Base-by-base conservation (phyloP, 345 rosid species). In the Brassica rapa region DNA sequence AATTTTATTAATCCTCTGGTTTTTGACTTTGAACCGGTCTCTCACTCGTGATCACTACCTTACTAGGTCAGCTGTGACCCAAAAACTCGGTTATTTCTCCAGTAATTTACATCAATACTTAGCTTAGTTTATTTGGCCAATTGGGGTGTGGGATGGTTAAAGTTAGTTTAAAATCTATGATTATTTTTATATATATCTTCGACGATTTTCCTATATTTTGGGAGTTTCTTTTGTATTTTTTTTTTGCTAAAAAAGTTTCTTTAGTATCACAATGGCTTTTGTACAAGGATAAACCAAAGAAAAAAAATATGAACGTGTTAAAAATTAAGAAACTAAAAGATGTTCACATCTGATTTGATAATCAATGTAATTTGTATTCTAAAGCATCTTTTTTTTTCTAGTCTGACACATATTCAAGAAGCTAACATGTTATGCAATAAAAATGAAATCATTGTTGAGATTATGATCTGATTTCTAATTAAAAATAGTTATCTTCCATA, bases 1-100 rank as follows among this genome's bases (percentile, higher is more conserved):
- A 68, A 9, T 62, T 49, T 80, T 56, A 3, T 12, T 24, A 74
- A 63, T 64, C 65, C 71, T 65, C 70, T 71, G 68, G 76, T 70
- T 75, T 14, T 71, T 81, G 80, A 81, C 80, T 81, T 81, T 76
- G 80, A 81, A 81, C 83, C 73, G 80, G 80, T 81, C 83, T 57
- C 60, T 71, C 77, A 81, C 70, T 81, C 57, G 59, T 71, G 75
- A 75, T 70, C 59, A 70, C 82, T 12, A n/a, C 29, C 63, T 2
- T 49, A 21, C 62, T 79, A 79, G 66, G 70, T 79, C 74, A 79
- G 70, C 78, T 68, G 41, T 68, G 66, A 68, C 75, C 62, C 49
- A 16, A 15, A 15, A 64, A 56, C 43, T 68, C 62, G 76, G 79
- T n/a, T 75, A 65, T 75, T 29, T 64, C 53, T 70, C 56, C 70